Base-by-base conservation (phyloP, 148 eudicot genomes). In the Rhododendron kiyosumense region DNA sequence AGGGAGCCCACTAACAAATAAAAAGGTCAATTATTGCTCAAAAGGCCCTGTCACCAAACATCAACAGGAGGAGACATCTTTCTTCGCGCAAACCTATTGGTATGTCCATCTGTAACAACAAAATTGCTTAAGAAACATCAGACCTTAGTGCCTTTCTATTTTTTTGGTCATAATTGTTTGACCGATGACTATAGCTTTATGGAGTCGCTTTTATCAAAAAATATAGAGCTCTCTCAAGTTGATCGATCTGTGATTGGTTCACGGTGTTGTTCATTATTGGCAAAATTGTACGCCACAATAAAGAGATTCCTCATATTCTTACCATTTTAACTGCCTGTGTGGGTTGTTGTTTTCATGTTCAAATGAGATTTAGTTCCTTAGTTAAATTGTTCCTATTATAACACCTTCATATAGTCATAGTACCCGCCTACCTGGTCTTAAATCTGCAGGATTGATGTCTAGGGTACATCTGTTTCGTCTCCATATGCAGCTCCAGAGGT, bases 401-500 rank as follows among this genome's bases (percentile, higher is more conserved):
- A 20, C 41, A 71, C 20, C 6, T 28, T 71, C 38, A 30, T 13
- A 17, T 51, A 51, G 28, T 73, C 28, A 15, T 69, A 26, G 45
- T 13, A 63, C 59, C 57, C 34, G 34, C 34, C 34, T 32, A 32
- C 34, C 34, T 26, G 5, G 20, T 61, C 78, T 74, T 74, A 32
- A 76, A 20, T 74, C 1, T 49, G 49, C 86, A 75, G 81, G 86
- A 51, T 84, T 71, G 79, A 48, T 69, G 61, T 48, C 34, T 82
- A 59, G 13, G 22, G 15, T 6, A 24, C 13, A 65, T 43, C 41
- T 4, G 41, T 83, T 83, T 83, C 36, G 6, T 41, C 36, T 45
- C 24, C 22, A 32, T 28, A 51, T 51, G 79, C 36, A 7, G 59
- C 10, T 22, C 30, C 57, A 24, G 32, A 22, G 36, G 38, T 30